These are phyloP conservation scores for Ascosphaera pollenicola DNA, from an alignment of 2,329 filamentous ascomycete genomes.

Conservation along the genomic window DNA sequence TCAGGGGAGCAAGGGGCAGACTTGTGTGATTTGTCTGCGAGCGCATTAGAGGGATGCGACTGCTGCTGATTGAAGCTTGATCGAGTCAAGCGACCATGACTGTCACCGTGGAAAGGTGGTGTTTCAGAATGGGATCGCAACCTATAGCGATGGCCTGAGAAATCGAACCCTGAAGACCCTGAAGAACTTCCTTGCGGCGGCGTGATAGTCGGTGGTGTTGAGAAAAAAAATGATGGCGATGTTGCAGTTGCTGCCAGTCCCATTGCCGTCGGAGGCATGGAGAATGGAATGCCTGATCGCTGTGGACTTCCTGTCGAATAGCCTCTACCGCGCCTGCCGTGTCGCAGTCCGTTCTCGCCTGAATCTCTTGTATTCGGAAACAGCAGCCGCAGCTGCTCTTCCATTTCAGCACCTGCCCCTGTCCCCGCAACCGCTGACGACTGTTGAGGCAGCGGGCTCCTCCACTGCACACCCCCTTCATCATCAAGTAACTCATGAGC, in stretches of 20 bases:
- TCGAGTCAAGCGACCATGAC: too few relatives aligned
- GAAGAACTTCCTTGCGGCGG: background rate
- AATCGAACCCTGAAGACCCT: background rate
- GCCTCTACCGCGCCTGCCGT: background rate
- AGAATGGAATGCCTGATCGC: too few relatives aligned
- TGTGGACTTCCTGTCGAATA: background rate
- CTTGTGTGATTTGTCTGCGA: background rate
- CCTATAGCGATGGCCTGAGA: background rate
- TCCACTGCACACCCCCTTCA: background rate
- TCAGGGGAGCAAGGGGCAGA: background rate
- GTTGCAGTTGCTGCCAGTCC: background rate
- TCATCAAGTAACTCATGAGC: background rate
- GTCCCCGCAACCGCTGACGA: background rate
- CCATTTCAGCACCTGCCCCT: background rate
- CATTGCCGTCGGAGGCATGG: too few relatives aligned
- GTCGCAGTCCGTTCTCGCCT: background rate
- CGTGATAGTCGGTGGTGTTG: background rate
- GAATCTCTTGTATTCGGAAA: background rate
- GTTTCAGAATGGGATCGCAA: background rate
- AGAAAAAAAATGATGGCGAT: background rate
- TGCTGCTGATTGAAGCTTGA: background rate
- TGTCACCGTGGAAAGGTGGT: background rate
- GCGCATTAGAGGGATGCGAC: background rate
- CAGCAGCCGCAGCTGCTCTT: background rate
- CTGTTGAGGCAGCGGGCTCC: background rate